Evolutionary conservation across 352 stramenopile species (phyloP).

Genomic region (Phytophthora foliorum): DNA sequence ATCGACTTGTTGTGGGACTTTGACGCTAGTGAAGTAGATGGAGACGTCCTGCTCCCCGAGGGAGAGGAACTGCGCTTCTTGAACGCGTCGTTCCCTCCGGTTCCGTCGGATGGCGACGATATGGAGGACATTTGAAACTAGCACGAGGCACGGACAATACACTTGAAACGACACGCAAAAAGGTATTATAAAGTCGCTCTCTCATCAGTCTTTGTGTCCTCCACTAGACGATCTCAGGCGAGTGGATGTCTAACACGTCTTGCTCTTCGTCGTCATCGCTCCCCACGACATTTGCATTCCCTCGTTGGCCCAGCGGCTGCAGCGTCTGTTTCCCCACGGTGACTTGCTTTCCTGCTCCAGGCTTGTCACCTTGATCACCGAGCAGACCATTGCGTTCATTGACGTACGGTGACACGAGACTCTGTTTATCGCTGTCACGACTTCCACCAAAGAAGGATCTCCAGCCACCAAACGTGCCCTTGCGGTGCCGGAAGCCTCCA

Average conservation of each 20-base stretch:
- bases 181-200: constrained; percentile 23
- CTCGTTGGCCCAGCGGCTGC: constrained; percentile 18
- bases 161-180: constrained; percentile 22
- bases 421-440: constrained; percentile 37
- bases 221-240: constrained; percentile 45
- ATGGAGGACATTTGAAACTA: constrained; percentile 30
- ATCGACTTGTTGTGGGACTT: constrained; percentile 40
- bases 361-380: constrained; percentile 22
- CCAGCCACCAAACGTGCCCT: constrained; percentile 26
- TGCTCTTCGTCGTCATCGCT: constrained; percentile 56
- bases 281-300: constrained; percentile 3
- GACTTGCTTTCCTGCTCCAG: constrained; percentile 17
- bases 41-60: constrained; percentile 15
- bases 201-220: background rate
- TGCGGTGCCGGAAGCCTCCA: constrained; percentile 22
- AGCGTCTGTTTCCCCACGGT: constrained; percentile 24
- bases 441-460: constrained; percentile 28
- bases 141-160: background rate
- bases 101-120: constrained; percentile 5
- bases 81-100: constrained; percentile 7
- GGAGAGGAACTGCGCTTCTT: constrained; percentile 36
- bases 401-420: constrained; percentile 58
- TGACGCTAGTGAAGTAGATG: constrained; percentile 24
- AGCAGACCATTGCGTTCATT: constrained; percentile 66
- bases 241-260: constrained; percentile 49